phyloP scores from a whole-genome alignment of 495 filamentous ascomycete species.

The Talaromyces nanjingensis region DNA sequence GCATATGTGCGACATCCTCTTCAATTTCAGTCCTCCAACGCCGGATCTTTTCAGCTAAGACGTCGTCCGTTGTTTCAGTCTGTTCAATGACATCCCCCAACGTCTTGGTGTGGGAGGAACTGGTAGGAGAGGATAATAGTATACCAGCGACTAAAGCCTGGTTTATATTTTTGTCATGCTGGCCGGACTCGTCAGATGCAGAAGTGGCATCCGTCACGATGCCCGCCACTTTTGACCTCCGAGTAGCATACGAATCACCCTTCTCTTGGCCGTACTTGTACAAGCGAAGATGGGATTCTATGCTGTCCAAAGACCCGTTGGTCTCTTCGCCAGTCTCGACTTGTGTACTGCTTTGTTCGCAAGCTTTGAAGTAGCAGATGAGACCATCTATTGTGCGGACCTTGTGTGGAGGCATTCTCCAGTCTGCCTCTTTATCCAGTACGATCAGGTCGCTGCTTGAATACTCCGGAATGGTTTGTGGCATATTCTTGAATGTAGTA shows the following conservation, averaged over 20 bases:
- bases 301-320: background rate
- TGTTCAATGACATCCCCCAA: conserved; percentile 1
- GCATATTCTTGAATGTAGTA: background rate
- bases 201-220: background rate
- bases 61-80: background rate
- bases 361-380: conserved; percentile 2
- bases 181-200: background rate
- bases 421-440: background rate
- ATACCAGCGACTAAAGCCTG: conserved; percentile 2
- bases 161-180: background rate
- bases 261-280: background rate
- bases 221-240: background rate
- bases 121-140: background rate
- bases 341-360: background rate
- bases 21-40: conserved; percentile 1
- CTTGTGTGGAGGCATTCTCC: conserved; percentile 5
- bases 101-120: background rate
- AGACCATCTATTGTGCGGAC: background rate
- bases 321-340: background rate
- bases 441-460: background rate
- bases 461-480: background rate
- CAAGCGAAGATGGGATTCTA: background rate
- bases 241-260: background rate
- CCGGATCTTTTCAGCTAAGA: background rate
- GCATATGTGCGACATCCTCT: background rate